A percentile compares a stretch with the other conserved stretches of the same genome.
phyloP scores from a whole-genome alignment of 805 yeast species.

The Metschnikowia vanudenii region DNA sequence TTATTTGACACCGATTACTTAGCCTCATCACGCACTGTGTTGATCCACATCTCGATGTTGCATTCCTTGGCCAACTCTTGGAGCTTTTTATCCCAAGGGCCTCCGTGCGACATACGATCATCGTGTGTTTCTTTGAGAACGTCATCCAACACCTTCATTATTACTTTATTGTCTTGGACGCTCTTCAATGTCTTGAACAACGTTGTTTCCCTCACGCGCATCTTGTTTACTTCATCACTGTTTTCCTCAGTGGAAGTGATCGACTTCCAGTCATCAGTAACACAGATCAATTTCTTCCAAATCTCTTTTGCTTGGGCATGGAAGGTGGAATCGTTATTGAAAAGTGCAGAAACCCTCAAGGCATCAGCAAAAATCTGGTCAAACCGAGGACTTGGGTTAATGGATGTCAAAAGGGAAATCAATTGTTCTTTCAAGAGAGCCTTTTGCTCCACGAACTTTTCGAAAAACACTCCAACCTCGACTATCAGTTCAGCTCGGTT shows the following conservation, averaged over 20 bases:
- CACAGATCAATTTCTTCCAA: slow-evolving; percentile 59
- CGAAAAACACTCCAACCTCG: slow-evolving; percentile 25
- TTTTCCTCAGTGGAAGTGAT: slow-evolving; percentile 36
- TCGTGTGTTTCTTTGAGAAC: slow-evolving; percentile 9
- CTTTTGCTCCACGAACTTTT: slow-evolving; percentile 34
- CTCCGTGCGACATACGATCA: slow-evolving; percentile 4
- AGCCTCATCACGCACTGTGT: slow-evolving; percentile 15
- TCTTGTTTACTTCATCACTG: slow-evolving; percentile 42
- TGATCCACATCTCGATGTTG: slow-evolving; percentile 27
- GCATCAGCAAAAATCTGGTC: slow-evolving; percentile 40
- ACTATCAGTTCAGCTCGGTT: slow-evolving; percentile 8
- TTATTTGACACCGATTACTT: neutral
- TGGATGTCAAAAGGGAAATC: slow-evolving; percentile 50
- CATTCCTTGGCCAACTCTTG: slow-evolving; percentile 16
- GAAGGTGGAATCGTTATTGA: slow-evolving; percentile 26
- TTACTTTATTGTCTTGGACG: slow-evolving; percentile 14
- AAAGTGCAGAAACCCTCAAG: slow-evolving; percentile 48
- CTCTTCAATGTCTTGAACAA: slow-evolving; percentile 42
- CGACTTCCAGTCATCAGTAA: slow-evolving; percentile 50
- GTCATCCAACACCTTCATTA: slow-evolving; percentile 15
- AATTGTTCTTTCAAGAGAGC: slow-evolving; percentile 46
- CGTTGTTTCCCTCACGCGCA: slow-evolving; percentile 39
- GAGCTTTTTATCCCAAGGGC: slow-evolving; percentile 15
- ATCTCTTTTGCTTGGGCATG: slow-evolving; percentile 29
- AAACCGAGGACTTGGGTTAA: slow-evolving; percentile 31